Evolutionary conservation across 148 eudicot species (phyloP), one percentile per base, ranked within the genome.

Genomic region (Amaranthus cruentus): DNA sequence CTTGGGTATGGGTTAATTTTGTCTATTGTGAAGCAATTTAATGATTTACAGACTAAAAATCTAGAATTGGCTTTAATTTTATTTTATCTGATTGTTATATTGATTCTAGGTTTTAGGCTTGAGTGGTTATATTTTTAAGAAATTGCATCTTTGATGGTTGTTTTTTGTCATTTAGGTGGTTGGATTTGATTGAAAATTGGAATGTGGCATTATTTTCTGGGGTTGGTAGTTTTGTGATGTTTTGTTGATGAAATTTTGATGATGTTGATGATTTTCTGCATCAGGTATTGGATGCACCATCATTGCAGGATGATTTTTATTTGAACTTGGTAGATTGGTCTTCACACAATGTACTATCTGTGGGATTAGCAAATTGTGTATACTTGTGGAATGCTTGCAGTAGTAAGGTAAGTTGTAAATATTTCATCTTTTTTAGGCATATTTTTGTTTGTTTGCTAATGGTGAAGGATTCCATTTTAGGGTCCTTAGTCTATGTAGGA

Each of bases 251-350:
- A 28, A 47, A 11, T 21, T 9, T 38, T 50, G 57, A 9, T 63
- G 0, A 44, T 12, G 18, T 47, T 71, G 58, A 60, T 56, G 38
- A 4, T 71, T 28, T 28, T 55, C 43, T 68, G 52, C 63, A 9
- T 49, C 81, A 93, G 98, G 96, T 93, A 43, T 80, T 93, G 90
- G 98, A 90, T 89, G 98, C 98, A 53, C 98, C 98, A 6, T 88
- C 89, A 62, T 87, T 93, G 85, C 97, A 93, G 77, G 98, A 93
- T 81, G 98, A 93, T 88, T 93, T 93, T 77, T 91, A 93, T 72
- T 82, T 90, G 76, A 93, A 91, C 74, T 91, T 93, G 78, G 94
- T 93, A 28, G 98, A 93, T 69, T 93, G 98, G 98, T 93, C 98
- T 58, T 80, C 98, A 1, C 81, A 84, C 58, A 89, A 93, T 81